phyloP scores from a whole-genome alignment of 257 asterid genomes.

The Fraxinus quadrangulata region DNA sequence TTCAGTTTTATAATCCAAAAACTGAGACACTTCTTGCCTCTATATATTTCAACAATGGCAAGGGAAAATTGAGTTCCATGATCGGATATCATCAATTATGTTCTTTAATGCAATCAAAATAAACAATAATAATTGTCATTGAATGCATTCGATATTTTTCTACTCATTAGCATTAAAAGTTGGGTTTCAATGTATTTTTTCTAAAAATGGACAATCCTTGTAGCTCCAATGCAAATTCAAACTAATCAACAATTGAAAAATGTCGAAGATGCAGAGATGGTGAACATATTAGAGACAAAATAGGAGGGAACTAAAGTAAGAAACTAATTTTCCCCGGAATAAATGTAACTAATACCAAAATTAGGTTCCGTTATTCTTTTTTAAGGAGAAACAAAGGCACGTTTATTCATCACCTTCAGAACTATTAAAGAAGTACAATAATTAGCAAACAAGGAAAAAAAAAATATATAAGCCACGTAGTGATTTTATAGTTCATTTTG shows the following conservation, averaged over 20 bases:
- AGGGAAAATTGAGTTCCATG: not conserved
- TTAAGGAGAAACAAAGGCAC: conserved; percentile 14
- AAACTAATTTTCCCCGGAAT: conserved; percentile 1
- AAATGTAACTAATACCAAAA: conserved; percentile 1
- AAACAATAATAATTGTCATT: not conserved
- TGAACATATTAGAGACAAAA: not conserved
- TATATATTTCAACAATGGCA: not conserved
- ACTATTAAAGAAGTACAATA: not conserved
- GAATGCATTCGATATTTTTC: not conserved
- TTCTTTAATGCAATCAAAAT: not conserved
- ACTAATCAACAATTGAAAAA: not conserved
- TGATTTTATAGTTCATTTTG: not conserved
- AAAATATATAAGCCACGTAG: not conserved
- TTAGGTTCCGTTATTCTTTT: conserved; percentile 4
- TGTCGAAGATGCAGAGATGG: not conserved
- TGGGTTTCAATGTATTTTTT: not conserved
- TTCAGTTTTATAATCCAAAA: not conserved
- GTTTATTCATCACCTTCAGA: conserved; percentile 2
- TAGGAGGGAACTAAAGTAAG: not conserved
- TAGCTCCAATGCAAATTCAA: not conserved
- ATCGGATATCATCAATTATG: not conserved
- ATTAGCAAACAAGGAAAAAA: not conserved
- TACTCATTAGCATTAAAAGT: not conserved
- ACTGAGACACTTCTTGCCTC: not conserved
- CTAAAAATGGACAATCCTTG: not conserved